These are phyloP conservation scores for Claviceps citrina DNA, from an alignment of 2,329 filamentous ascomycete species.

Conservation along the genomic window DNA sequence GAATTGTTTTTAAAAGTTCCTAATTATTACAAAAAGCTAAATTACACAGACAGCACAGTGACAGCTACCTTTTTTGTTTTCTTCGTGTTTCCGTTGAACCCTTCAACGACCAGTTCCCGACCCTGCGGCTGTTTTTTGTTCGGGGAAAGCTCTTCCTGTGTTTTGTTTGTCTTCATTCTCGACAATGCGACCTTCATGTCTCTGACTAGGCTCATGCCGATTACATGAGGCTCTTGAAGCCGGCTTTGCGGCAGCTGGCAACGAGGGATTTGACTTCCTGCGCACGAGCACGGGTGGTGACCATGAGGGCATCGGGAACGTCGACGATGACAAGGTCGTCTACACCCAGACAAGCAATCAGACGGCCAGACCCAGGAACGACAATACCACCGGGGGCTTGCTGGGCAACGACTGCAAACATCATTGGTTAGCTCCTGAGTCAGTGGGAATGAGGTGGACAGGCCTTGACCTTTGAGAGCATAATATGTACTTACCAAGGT, in stretches of 20 bases:
- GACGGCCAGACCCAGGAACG: slow-evolving; percentile 12
- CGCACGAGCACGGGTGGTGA: slow-evolving; percentile 14
- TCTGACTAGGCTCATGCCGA: no score
- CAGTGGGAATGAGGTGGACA: not conserved
- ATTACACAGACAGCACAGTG: not conserved
- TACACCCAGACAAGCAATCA: slow-evolving; percentile 13
- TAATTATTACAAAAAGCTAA: slow-evolving; percentile 1
- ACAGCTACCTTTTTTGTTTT: no score
- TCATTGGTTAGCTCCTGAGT: not conserved
- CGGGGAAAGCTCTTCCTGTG: no score
- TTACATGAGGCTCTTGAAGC: slow-evolving; percentile 12
- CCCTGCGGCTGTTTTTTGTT: no score
- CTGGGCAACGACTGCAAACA: slow-evolving; percentile 10
- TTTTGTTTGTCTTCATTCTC: no score
- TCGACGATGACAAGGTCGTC: slow-evolving; percentile 15
- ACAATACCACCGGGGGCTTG: slow-evolving; percentile 14
- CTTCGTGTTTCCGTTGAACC: not conserved
- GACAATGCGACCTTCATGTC: no score
- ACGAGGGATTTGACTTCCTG: slow-evolving; percentile 15
- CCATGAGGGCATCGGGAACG: slow-evolving; percentile 14
- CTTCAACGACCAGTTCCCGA: no score
- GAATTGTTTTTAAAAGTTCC: not conserved
- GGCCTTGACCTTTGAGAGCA: not conserved
- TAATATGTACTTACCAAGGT: slow-evolving; percentile 8
- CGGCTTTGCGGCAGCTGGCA: slow-evolving; percentile 13